Evolutionary conservation across 306 rosid species (phyloP), one percentile per base, ranked within the genome.

Genomic region (Castanea mollissima): DNA sequence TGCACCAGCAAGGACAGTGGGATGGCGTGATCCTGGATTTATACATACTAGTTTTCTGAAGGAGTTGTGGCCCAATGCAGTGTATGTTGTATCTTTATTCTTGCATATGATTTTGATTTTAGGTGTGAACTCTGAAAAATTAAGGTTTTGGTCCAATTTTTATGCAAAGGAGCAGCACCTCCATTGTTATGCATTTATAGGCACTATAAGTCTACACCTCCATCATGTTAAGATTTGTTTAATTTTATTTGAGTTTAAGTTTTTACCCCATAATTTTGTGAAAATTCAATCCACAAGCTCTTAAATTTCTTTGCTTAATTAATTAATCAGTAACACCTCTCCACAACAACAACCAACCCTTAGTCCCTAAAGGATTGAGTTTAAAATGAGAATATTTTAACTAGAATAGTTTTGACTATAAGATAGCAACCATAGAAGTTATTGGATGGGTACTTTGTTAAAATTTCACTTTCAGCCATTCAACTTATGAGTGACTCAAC

Each of bases 11-110:
- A 90, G 92, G 56, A 91, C 97, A 29, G 95, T 90, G 55, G 99
- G 97, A 79, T 92, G 99, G 99, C 91, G 97, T 74, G 95, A 92
- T 76, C 99, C 98, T 19, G 97, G 97, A 77, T 94, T 77, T 83
- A 91, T 91, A 77, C 98, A 92, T 85, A 92, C 95, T 46, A 83
- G 91, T 83, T 94, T 94, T 81, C 84, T 94, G 73, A 94, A 86
- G 85, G 92, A 91, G 38, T 69, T 94, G 78, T 94, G 98, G 98
- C 98, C 97, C 56, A 91, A 88, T 83, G 84, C 67, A 85, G 80
- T 69, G 98, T 92, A 90, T 76, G 87, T 71, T 71, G 21, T 27
- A 13, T 64, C 4, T 76, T 21, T 79, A 59, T 20, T 75, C 74
- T 31, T 76, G 58, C 25, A 23, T 79, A 57, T 32, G 59, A 65